Base-by-base conservation (phyloP, 192 early-diverging fungal species). In the Coemansia sp. region DNA sequence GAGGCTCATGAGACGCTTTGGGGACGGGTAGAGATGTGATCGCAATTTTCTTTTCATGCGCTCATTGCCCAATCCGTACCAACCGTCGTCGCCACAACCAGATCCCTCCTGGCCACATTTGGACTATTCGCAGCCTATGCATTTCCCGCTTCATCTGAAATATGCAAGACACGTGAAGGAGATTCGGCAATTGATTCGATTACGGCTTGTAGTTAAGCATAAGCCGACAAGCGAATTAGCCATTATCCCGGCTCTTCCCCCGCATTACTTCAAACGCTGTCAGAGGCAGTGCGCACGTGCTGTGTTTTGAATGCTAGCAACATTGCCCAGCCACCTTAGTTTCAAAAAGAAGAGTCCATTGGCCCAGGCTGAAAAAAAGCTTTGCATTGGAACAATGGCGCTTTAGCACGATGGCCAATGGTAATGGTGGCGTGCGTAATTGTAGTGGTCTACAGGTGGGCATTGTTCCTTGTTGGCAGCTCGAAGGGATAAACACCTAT, bases 231-330 rank as follows among this genome's bases (percentile, higher is more conserved):
- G 58, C 33, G 18, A 59, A 59, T 6, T 35, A 6, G 28, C 52
- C 52, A 55, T 55, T 55, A 52, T 18, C 16, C 33, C 52, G 52
- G 52, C 52, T 55, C 52, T 31, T 55, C 52, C 52, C 52, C 52
- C 52, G 28, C 52, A 55, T 7, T 14, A 16, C n/a, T 26, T 14
- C 25, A 28, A 28, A 26, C 14, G n/a, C 14, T 12, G 52, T 5
- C 23, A 14, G 14, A 16, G 52, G 14, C 45, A 21, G 21, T 48
- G 45, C 45, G 21, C 18, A 23, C 45, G 28, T 14, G 16, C 52
- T 28, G 6, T n/a, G 26, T 6, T 14, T 55, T 55, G 52, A 55
- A 55, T 55, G 52, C 26, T 31, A 31, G 13, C 23, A n/a, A 55
- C 14, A 5, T 28, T 31, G 5, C 4, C 8, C 26, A n/a, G 52